phyloP scores from a whole-genome alignment of 257 asterid genomes.

The Solanum pennellii region DNA sequence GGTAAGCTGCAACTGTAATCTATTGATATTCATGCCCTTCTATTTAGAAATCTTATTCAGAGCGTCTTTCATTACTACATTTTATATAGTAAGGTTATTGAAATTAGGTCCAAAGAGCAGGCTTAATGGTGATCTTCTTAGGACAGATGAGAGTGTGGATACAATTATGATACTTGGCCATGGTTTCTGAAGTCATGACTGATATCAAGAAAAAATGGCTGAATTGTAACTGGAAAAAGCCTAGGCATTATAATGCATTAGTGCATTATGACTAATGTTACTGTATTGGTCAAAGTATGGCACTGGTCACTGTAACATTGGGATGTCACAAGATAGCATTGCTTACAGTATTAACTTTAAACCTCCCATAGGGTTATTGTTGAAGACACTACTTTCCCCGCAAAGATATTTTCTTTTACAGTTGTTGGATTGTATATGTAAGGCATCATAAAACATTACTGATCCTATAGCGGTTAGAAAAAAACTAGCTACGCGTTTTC shows the following conservation, averaged over 20 bases:
- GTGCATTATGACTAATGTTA: neutral
- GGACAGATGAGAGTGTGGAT: neutral
- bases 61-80: neutral
- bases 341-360: neutral
- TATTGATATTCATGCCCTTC: neutral
- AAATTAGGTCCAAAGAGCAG: neutral
- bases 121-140: neutral
- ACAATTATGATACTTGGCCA: neutral
- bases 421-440: neutral
- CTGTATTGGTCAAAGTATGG: neutral
- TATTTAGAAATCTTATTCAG: neutral
- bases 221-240: neutral
- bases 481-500: neutral
- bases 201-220: neutral
- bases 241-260: neutral
- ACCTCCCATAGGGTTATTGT: neutral
- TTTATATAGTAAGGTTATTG: neutral
- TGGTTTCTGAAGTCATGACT: neutral
- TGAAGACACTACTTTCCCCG: neutral
- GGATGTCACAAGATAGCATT: neutral
- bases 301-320: neutral
- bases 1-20: conserved; percentile 39
- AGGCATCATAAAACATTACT: neutral
- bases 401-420: neutral
- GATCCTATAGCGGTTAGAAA: neutral